Base-by-base conservation (phyloP, 106 monocot species). In the Apostasia ramifera region DNA sequence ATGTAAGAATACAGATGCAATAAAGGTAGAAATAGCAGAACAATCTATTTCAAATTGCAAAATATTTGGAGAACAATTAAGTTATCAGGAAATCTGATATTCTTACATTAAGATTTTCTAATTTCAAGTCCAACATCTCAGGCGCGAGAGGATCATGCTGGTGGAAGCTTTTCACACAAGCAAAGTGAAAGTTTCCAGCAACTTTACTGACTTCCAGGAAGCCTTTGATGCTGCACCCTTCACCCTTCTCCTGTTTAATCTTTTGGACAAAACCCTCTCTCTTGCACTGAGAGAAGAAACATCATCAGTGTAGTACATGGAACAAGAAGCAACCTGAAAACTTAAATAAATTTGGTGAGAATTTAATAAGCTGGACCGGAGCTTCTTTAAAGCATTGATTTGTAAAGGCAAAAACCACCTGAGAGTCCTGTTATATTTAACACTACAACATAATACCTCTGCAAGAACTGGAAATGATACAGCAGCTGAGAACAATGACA, bases 141-240 rank as follows among this genome's bases (percentile, higher is more conserved):
- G 81, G 81, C 60, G 89, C 63, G 69, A 75, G 64, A 69, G 83
- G 74, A 58, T 71, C 79, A 41, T 82, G 80, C 44, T 79, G 85
- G 59, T 92, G 92, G 55, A 98, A 79, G 74, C 83, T 76, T 79
- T 98, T 92, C 69, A 89, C 97, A 78, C 87, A 85, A 66, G 97
- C 84, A 79, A 98, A 98, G 70, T 98, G 92, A 72, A 98, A 92
- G 81, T 83, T 98, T 77, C 97, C 97, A 69, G 97, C 97, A 39
- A 98, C 97, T 90, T 92, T 98, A 75, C 73, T 98, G 10, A 98
- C 97, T 76, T 98, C 89, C 81, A 98, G 52, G 73, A 98, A 92
- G 53, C 97, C 97, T 71, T 98, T 76, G 41, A 98, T 77, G 70
- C 83, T 98, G 81, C 97, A 98, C 70, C 97, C 97, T 90, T 98